Base-by-base conservation (phyloP, 2,329 filamentous ascomycete genomes). In the Verticillium longisporum region DNA sequence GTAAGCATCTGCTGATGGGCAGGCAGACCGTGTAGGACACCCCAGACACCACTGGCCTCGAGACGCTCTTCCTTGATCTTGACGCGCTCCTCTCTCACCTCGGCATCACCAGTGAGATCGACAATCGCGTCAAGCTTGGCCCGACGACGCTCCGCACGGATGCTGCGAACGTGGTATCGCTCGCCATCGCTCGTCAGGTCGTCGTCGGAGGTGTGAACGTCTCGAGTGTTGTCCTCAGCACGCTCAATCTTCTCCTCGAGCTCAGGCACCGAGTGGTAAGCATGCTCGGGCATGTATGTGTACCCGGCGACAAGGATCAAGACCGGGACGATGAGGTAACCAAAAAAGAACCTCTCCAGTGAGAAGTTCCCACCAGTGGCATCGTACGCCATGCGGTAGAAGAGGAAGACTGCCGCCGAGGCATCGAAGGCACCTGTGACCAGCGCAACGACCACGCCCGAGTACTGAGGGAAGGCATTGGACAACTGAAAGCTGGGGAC, bases 341-440 rank as follows among this genome's bases (percentile, higher is more conserved):
- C 68, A 59, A 75, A 75, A 66, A 79, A 79, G 68, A 79, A 79
- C 15, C 67, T 69, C 9, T 69, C 69, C 0, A 73, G 74, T 0
- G 69, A 68, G 57, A 78, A 71, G 6, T 65, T 33, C 6, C 69
- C 67, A 55, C 74, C 68, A 6, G 70, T 69, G 1, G 75, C 74
- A 59, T 87, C 81, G 68, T 84, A 86, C 1, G 80, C 69, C 5
- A 87, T 68, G 13, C 83, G 79, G 71, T 87, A 87, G 62, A 86
- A 72, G 32, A 88, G 74, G 64, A 86, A 87, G 4, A 87, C 72
- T 6, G 84, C 84, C 32, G 84, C 86, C 7, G 84, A 87, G 4
- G 84, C 83, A 69, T 88, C 85, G 67, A 88, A 88, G 6, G 84
- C 84, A 15, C 85, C 85, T 1, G 85, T 88, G 55, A 88, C 74